A percentile compares a stretch with the other conserved stretches of the same genome.
Conservation (phyloP, 1,284 basidiomycete genomes). For the Apiotrichum mycotoxinovorans region DNA sequence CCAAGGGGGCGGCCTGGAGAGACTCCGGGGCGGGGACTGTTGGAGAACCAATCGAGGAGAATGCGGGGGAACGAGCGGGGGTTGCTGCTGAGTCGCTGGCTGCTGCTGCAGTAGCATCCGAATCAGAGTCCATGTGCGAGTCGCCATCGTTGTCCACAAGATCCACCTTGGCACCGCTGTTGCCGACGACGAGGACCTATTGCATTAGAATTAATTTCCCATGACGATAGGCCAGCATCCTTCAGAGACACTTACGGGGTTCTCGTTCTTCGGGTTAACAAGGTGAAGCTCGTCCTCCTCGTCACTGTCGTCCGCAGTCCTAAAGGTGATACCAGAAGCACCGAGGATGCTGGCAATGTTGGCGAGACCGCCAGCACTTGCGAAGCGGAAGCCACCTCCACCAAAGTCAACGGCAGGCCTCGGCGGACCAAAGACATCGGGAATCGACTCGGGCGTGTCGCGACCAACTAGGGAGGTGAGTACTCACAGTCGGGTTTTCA, state of each 20-base stretch:
- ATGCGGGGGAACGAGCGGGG: slow-evolving; percentile 20
- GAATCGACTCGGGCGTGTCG: slow-evolving; percentile 53
- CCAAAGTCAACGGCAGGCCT: slow-evolving; percentile 19
- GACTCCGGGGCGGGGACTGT: slow-evolving; percentile 37
- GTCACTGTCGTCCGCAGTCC: slow-evolving; percentile 37
- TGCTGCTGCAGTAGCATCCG: slow-evolving; percentile 57
- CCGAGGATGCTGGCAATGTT: slow-evolving; percentile 48
- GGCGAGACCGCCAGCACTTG: slow-evolving; percentile 42
- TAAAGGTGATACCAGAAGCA: slow-evolving; percentile 42
- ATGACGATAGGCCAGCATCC: not conserved
- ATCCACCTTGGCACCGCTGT: slow-evolving; percentile 17
- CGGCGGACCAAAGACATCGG: slow-evolving; percentile 44
- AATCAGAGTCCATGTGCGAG: slow-evolving; percentile 57
- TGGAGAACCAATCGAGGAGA: slow-evolving; percentile 44
- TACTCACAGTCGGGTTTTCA: not conserved
- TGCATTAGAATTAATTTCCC: too few relatives aligned
- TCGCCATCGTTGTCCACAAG: slow-evolving; percentile 53
- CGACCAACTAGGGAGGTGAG: slow-evolving; percentile 52
- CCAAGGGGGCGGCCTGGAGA: slow-evolving; percentile 14
- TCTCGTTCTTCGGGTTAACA: slow-evolving; percentile 14
- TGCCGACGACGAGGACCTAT: slow-evolving; percentile 3
- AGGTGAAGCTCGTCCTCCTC: slow-evolving; percentile 37
- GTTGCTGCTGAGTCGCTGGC: slow-evolving; percentile 11
- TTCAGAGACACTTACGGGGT: slow-evolving; percentile 4
- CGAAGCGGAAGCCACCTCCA: slow-evolving; percentile 39